Conservation (phyloP, 768 basidiomycete species). For the Melanogaster broomeanus region DNA sequence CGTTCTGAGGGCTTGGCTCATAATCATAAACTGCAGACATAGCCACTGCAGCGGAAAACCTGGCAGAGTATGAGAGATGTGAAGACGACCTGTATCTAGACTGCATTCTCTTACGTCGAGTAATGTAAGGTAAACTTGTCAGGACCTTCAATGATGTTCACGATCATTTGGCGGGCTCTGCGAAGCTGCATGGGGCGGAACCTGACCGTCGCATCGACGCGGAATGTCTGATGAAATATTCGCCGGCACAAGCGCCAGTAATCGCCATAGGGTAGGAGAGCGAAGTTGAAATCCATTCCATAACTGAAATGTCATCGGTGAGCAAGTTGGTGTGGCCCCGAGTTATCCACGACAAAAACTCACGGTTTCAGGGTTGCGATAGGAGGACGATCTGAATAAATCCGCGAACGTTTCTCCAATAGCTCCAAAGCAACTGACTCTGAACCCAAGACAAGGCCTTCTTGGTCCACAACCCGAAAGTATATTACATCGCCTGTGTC, state of each 20-base stretch:
- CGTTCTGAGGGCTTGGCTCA: slow-evolving; percentile 12
- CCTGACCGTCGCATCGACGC: background rate
- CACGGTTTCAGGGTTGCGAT: slow-evolving; percentile 9
- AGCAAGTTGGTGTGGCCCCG: background rate
- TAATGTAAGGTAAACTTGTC: background rate
- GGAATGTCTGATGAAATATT: slow-evolving; percentile 17
- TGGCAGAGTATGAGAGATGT: background rate
- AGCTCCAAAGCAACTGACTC: slow-evolving; percentile 42
- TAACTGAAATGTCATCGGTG: slow-evolving; percentile 6
- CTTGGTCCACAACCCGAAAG: slow-evolving; percentile 45
- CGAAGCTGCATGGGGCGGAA: slow-evolving; percentile 9
- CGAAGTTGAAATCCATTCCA: slow-evolving; percentile 14
- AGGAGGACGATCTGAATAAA: slow-evolving; percentile 50
- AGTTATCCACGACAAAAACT: background rate
- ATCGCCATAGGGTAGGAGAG: slow-evolving; percentile 12
- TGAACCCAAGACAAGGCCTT: slow-evolving; percentile 44
- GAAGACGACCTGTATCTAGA: background rate
- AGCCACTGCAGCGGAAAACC: background rate
- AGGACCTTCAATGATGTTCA: slow-evolving; percentile 6
- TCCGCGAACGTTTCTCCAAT: slow-evolving; percentile 42
- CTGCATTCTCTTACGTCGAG: background rate
- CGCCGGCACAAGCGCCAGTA: slow-evolving; percentile 11
- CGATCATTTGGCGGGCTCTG: slow-evolving; percentile 7
- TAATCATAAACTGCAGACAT: background rate
- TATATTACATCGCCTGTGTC: slow-evolving; percentile 43